A percentile compares a stretch with the other conserved stretches of the same genome.
These are phyloP conservation scores for Adansonia digitata DNA, from an alignment of 345 rosid species.

Conservation along the genomic window DNA sequence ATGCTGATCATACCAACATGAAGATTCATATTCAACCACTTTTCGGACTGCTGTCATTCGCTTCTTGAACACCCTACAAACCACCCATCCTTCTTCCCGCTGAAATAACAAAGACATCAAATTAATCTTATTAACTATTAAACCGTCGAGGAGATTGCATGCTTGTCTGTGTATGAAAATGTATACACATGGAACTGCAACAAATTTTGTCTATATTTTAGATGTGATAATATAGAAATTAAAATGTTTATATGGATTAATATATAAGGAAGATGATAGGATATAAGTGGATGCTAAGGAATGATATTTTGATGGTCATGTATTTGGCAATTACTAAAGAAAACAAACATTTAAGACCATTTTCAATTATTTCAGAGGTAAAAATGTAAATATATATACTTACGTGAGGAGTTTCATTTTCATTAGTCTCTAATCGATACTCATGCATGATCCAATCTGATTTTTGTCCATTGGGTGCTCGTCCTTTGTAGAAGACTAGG, in stretches of 20 bases:
- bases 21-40: slow-evolving; percentile 55
- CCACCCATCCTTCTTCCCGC: slow-evolving; percentile 99
- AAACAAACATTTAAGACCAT: too few species aligned
- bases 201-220: too few species aligned
- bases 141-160: not conserved
- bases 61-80: slow-evolving; percentile 95
- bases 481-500: slow-evolving; percentile 86
- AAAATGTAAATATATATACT: slow-evolving; percentile 8
- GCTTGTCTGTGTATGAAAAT: not conserved
- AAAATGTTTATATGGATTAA: too few species aligned
- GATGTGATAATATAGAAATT: too few species aligned
- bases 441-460: slow-evolving; percentile 99
- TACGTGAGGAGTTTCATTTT: slow-evolving; percentile 86
- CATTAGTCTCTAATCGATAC: slow-evolving; percentile 87
- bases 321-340: too few species aligned
- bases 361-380: too few species aligned
- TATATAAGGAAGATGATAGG: too few species aligned
- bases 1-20: slow-evolving; percentile 86
- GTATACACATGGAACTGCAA: not conserved
- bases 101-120: not conserved
- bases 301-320: too few species aligned
- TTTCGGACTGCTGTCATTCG: slow-evolving; percentile 57
- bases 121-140: not conserved
- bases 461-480: slow-evolving; percentile 95
- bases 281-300: too few species aligned